Base-by-base conservation (phyloP, 352 stramenopile species). In the Globisporangium paroecandrum region DNA sequence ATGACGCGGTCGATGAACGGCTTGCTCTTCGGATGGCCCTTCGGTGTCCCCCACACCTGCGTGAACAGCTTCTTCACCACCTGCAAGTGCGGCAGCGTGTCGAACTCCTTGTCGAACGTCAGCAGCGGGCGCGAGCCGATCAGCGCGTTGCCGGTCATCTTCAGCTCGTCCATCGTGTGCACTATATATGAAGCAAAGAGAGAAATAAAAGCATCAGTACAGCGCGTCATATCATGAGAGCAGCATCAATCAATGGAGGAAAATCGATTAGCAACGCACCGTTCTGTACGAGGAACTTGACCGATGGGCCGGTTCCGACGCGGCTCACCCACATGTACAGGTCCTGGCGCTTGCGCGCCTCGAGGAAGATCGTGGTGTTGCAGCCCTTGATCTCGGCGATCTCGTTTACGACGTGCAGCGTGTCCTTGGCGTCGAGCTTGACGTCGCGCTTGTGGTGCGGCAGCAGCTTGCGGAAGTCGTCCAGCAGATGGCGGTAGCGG, bases 121-220 rank as follows among this genome's bases (percentile, higher is more conserved):
- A 99, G 81, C 56, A 99, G 79, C 20, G 98, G 97, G 29, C 98
- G 94, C 58, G 97, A 99, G 9, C 98, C 98, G 41, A 91, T 94
- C 66, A 99, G 93, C 64, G 97, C 98, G 77, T 99, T 99, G 60
- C 98, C 98, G 29, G 97, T 99, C 72, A 99, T 91, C 83, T 98
- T 98, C 49, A 99, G 83, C 82, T 99, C 98, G 76, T 99, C 98
- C 97, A 99, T 99, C 29, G 98, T 99, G 83, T 99, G 98, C 68
- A 99, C 94, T 92, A 32, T 22, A 46, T 20, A 41, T n/a, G 49
- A 20, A 24, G 64, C 3, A 43, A n/a, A 53, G 1, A 57, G 20
- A 12, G 9, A 65, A 4, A 67, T 6, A 43, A 6, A 7, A 53
- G 34, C 12, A 56, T 18, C n/a, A 51, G 43, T 22, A 51, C 43